Evolutionary conservation across 2,329 filamentous ascomycete species (phyloP), one percentile per base, ranked within the genome.

Genomic region (Fusarium pseudograminearum): DNA sequence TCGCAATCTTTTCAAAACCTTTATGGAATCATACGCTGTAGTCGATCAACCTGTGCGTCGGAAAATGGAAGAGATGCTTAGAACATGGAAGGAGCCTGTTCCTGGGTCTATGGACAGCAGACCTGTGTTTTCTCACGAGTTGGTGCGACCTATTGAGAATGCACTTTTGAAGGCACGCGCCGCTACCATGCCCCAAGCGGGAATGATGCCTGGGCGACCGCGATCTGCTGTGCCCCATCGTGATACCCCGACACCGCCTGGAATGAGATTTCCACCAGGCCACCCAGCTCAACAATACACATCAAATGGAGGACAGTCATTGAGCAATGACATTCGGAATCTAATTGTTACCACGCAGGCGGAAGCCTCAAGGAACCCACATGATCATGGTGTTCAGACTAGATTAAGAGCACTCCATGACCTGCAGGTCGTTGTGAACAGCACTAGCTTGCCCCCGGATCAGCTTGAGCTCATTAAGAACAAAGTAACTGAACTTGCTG

Each of bases 61-160:
- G 72, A 97, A 97, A 80, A 92, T 99, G 88, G 96, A 98, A 78
- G 94, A 97, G 80, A 95, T 99, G 91, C 85, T 99, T 73, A 94
- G 93, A 80, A 99, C 96, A 1, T 99, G 96, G 96, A 98, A 98
- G 80, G 93, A 97, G 76, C 93, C 96, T 4, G 94, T 98, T 16
- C 94, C 95, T 3, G 96, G 95, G 50, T 97, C 96, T 16, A 89
- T 97, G 78, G 95, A 97, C 75, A 91, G 91, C n/a, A 89, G 93
- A 67, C 94, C 96, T 10, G 95, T 99, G 53, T 99, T 99, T 77
- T 89, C 93, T 30, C 86, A 89, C 40, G 94, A 98, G 60, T 89
- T 94, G 61, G 97, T 95, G 44, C 89, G 92, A 54, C 93, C 93
- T 44, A 98, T 99, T 72, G 96, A 99, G 80, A 97, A 93, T 80